phyloP scores from a whole-genome alignment of 1,284 basidiomycete genomes.

The Peniophora sp. region DNA sequence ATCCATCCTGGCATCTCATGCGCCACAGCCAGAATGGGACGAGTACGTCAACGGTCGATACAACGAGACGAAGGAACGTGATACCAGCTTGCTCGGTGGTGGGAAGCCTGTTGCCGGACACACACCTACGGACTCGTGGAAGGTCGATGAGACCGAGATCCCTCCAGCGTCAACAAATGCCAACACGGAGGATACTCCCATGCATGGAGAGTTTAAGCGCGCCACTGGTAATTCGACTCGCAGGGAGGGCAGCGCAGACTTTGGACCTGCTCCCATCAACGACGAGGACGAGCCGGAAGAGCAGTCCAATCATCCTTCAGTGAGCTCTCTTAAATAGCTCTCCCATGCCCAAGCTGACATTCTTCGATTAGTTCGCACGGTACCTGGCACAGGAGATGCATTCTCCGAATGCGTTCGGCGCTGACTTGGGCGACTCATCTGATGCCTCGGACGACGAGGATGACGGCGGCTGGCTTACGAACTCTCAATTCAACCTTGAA shows the following conservation, averaged over 20 bases:
- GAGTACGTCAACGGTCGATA: conserved; percentile 80
- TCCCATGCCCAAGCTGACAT: neutral
- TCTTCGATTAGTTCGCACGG: conserved; percentile 52
- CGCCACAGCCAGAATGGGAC: conserved; percentile 80
- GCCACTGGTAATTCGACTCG: conserved; percentile 31
- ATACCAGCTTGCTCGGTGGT: conserved; percentile 77
- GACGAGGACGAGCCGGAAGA: conserved; percentile 31
- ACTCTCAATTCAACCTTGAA: conserved; percentile 57
- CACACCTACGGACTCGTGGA: conserved; percentile 43
- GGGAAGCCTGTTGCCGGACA: conserved; percentile 58
- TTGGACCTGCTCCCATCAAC: conserved; percentile 47
- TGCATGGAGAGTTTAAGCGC: conserved; percentile 53
- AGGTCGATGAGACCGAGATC: conserved; percentile 64
- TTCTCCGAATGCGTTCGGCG: conserved; percentile 44
- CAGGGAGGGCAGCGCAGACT: conserved; percentile 56
- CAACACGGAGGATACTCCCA: conserved; percentile 16
- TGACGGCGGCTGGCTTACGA: conserved; percentile 71
- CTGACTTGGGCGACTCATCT: conserved; percentile 32
- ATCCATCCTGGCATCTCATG: conserved; percentile 51
- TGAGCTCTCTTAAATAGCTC: conserved; percentile 17
- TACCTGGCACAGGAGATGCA: conserved; percentile 71
- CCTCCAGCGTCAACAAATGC: neutral
- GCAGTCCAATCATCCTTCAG: conserved; percentile 38
- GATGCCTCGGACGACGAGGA: conserved; percentile 56
- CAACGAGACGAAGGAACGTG: conserved; percentile 77